A percentile compares a stretch with the other conserved stretches of the same genome.
phyloP scores from a whole-genome alignment of 305 asterid genomes.

The Stenogyne calaminthoides region DNA sequence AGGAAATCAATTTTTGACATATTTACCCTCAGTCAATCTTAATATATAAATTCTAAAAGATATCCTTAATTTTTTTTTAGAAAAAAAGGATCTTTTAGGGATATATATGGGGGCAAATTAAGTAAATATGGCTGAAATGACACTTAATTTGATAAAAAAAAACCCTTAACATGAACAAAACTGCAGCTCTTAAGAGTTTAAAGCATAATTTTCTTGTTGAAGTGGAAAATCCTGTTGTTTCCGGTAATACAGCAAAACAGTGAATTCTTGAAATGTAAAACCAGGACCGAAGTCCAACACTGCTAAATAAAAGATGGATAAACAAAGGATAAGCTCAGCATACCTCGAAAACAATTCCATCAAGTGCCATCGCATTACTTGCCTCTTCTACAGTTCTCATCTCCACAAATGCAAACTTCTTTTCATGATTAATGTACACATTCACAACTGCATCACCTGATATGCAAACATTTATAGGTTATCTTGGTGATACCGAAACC shows the following conservation, averaged over 20 bases:
- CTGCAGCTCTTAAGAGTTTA: constrained; percentile 17
- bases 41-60: no score
- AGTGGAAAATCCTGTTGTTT: background rate
- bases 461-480: constrained; percentile 20
- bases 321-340: constrained; percentile 10
- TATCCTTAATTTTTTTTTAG: no score
- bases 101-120: no score
- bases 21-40: no score
- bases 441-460: constrained; percentile 94
- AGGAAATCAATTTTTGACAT: no score
- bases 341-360: constrained; percentile 93
- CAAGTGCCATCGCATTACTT: constrained; percentile 95
- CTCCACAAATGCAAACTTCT: constrained; percentile 97
- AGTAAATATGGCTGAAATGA: no score
- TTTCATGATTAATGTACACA: constrained; percentile 93
- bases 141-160: no score
- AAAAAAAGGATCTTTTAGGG: no score
- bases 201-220: constrained; percentile 9
- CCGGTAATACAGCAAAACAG: background rate
- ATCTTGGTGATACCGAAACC: constrained; percentile 24
- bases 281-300: background rate
- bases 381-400: constrained; percentile 99
- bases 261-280: background rate
- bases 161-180: background rate
- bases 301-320: constrained; percentile 18